A percentile compares a stretch with the other conserved stretches of the same genome.
These are phyloP conservation scores for Beverwykella pulmonaria DNA, from an alignment of 495 filamentous ascomycete species.

Conservation along the genomic window DNA sequence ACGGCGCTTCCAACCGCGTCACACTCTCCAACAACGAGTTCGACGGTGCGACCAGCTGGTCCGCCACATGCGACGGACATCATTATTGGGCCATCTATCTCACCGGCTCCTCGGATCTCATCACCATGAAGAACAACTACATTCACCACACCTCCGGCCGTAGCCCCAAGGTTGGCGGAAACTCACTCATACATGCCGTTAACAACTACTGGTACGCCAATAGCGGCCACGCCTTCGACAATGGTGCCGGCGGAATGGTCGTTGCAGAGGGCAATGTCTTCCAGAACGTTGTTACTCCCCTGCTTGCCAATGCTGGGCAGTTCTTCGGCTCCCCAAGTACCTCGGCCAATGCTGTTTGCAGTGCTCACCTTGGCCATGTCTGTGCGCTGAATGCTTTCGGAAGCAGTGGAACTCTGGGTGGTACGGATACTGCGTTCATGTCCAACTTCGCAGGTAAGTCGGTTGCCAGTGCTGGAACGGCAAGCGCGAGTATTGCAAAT, in stretches of 20 bases:
- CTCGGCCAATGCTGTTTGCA: slow-evolving; percentile 46
- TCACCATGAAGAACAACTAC: slow-evolving; percentile 53
- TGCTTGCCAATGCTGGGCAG: slow-evolving; percentile 39
- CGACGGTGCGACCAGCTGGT: slow-evolving; percentile 55
- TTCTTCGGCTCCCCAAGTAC: slow-evolving; percentile 51
- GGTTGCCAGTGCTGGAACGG: slow-evolving; percentile 55
- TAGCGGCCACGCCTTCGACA: slow-evolving; percentile 60
- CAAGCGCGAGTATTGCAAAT: slow-evolving; percentile 29
- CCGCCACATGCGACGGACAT: slow-evolving; percentile 56
- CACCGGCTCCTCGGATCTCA: slow-evolving; percentile 49
- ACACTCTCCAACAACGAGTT: slow-evolving; percentile 53
- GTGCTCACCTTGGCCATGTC: slow-evolving; percentile 48
- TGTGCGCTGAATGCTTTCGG: slow-evolving; percentile 56
- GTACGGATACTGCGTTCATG: slow-evolving; percentile 47
- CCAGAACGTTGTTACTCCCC: slow-evolving; percentile 51
- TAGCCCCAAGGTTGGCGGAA: slow-evolving; percentile 54
- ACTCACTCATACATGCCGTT: slow-evolving; percentile 55
- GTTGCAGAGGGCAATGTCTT: slow-evolving; percentile 65
- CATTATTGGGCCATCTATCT: slow-evolving; percentile 60
- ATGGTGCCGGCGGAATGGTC: slow-evolving; percentile 54
- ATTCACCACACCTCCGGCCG: slow-evolving; percentile 59
- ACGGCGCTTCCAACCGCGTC: slow-evolving; percentile 43
- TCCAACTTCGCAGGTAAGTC: background rate
- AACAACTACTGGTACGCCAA: slow-evolving; percentile 64
- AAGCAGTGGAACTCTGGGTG: slow-evolving; percentile 45